Evolutionary conservation across 2,329 filamentous ascomycete species (phyloP).

Genomic region (Exophiala oligosperma): DNA sequence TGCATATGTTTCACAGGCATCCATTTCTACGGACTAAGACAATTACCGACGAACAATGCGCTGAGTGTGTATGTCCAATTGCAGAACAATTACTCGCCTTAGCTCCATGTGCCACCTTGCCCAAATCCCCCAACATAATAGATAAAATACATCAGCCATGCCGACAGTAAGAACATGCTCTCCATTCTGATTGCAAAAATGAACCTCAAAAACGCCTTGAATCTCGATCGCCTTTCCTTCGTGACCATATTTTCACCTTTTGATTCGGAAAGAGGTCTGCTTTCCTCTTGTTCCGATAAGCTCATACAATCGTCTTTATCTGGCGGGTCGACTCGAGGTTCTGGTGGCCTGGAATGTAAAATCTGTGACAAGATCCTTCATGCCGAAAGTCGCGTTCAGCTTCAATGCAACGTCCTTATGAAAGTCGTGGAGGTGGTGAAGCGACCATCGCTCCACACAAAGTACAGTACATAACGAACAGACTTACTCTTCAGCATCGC

Average conservation of each 20-base stretch:
- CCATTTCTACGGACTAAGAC: too few relatives aligned
- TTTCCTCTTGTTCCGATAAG: neutral
- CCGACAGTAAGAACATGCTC: constrained; percentile 12
- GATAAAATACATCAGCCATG: constrained; percentile 10
- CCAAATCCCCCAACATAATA: constrained; percentile 8
- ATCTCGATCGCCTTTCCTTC: constrained; percentile 2
- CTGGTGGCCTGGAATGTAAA: constrained; percentile 10
- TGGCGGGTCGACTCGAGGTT: constrained; percentile 16
- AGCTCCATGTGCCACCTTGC: constrained; percentile 10
- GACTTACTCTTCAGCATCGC: constrained; percentile 26
- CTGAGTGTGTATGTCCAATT: neutral
- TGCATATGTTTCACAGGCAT: too few relatives aligned
- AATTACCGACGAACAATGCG: too few relatives aligned
- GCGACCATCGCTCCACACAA: neutral
- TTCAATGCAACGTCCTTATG: neutral
- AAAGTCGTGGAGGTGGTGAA: too few relatives aligned
- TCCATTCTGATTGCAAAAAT: constrained; percentile 9
- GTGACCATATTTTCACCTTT: neutral
- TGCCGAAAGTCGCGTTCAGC: constrained; percentile 14
- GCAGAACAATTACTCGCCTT: neutral
- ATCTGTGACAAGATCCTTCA: constrained; percentile 10
- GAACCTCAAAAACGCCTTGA: constrained; percentile 9
- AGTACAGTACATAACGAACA: constrained; percentile 1
- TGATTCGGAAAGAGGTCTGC: neutral
- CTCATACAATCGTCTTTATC: constrained; percentile 5